Base-by-base conservation (phyloP, 2,329 filamentous ascomycete species). In the Alternaria panax region DNA sequence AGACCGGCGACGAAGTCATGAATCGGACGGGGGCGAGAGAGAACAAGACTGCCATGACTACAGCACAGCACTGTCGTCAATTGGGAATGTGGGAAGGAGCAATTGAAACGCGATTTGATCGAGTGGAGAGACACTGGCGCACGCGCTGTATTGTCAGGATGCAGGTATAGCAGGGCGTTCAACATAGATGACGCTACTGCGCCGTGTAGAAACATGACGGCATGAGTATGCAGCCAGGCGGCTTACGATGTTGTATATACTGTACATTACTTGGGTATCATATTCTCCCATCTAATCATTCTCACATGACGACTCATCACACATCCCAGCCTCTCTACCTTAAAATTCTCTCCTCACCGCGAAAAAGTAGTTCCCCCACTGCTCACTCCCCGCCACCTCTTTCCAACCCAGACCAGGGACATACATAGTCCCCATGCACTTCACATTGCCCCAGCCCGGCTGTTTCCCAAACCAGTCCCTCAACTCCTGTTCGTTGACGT, bases 301-400 rank as follows among this genome's bases (percentile, higher is more conserved):
- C n/a, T 45, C 54, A 57, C 24, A 18, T 43, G 11, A 4, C 14
- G 5, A 22, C 9, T 34, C 20, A 41, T 24, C 9, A 32, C 43
- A 16, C 43, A 32, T 32, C 18, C 8, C 45, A 24, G 24, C 20
- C 11, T 6, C 14, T 32, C 45, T 36, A 34, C 32, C 18, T 52
- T 55, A 62, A 60, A 34, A 22, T 45, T 56, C 68, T 75, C 82
- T 90, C 79, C 89, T 87, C 42, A 97, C 88, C 8, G 87, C 95
- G 77, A 97, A 96, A 79, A 99, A 98, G 80, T 98, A 99, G 78
- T 99, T 99, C 9, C 94, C 94, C 73, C 92, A 87, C 73, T 87
- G 88, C 81, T 98, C 94, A 70, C 92, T 91, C 3, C 92, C 91
- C 24, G 80, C 78, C 5, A 97, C 88, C 76, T 92, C 87, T 80